Evolutionary conservation across 2,329 filamentous ascomycete genomes (phyloP), one percentile per base, ranked within the genome.

Genomic region (Sarocladium brachiariae): DNA sequence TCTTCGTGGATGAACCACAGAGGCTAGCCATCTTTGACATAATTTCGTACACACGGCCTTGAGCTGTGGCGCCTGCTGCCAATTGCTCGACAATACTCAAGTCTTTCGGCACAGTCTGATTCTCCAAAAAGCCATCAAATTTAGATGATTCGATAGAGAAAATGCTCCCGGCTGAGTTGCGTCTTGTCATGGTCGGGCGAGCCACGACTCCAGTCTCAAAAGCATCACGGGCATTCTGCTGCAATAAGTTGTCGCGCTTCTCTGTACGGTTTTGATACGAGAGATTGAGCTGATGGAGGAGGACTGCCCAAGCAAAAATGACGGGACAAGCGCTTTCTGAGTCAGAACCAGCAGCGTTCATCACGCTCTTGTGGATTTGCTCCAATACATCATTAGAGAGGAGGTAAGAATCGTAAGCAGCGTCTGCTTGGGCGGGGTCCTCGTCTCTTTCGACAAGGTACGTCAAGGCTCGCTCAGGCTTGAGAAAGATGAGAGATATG

Each of bases 221-320:
- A 3, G 73, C 75, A 53, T 80, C 78, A 39, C 78, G 73, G 0
- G 79, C 77, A 53, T 75, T 76, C 59, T 82, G 76, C 54, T 81
- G 79, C 49, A 81, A 70, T 14, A 79, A 65, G 24, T 77, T 68
- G 56, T 83, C 79, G 45, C 79, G 70, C 52, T 76, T 75, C 61
- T 86, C 83, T 34, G 79, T 80, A 41, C 84, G 74, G 48, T 73
- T 74, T 51, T 80, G 74, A 56, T 83, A 85, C 11, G 79, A 78
- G 37, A 80, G 70, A 56, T 81, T 80, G 70, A 93, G 81, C 23
- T 78, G 76, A 59, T 86, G 80, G 9, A 91, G 73, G 23, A 96
- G 78, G 45, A 92, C 72, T 3, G 84, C 82, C 91, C 91, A 97
- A 2, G 87, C 81, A 57, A 95, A 87, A 18, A 89, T 77, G 16